Evolutionary conservation across 2,329 filamentous ascomycete genomes (phyloP), one percentile per base, ranked within the genome.

Genomic region (Nemania abortiva): DNA sequence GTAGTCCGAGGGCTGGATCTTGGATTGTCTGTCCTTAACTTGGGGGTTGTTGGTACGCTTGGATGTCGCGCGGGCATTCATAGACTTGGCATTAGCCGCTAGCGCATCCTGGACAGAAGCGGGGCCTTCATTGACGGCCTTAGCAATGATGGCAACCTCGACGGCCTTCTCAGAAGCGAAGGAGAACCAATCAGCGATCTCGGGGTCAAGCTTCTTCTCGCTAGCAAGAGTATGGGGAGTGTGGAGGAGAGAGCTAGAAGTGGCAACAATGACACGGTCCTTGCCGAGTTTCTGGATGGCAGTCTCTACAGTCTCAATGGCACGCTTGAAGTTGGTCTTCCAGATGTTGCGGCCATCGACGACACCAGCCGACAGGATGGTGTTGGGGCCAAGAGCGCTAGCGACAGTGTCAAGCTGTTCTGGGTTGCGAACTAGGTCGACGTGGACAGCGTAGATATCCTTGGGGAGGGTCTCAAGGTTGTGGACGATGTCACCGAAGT

Each of bases 291-390:
- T 89, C 87, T 98, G 93, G 78, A 98, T 87, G 74, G 95, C 96
- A 69, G 89, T 87, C 90, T 98, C 94, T 71, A 96, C 92, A 73
- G 86, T 89, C 87, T 96, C 95, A 74, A 99, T 97, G 79, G 96
- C 94, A 78, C 90, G 90, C 90, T 97, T 92, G 87, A 98, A 92
- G 91, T 98, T 97, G 85, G 94, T 98, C 93, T 99, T 99, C 96
- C 96, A 99, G 88, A 99, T 98, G 90, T 99, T 99, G 80, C 96
- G 94, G 79, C 96, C 96, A 79, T 99, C 95, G 75, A 99, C 96
- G 77, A 99, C 92, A 93, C 96, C 96, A 74, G 91, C 92, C 75
- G 96, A 99, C 75, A 99, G 91, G 76, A 94, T 84, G 81, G 97
- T 97, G 82, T 94, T 94, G 81, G 93, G 84, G 82, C 94, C 94